These are phyloP conservation scores for Escallonia rubra DNA, from an alignment of 129 eudicot species.

Conservation along the genomic window DNA sequence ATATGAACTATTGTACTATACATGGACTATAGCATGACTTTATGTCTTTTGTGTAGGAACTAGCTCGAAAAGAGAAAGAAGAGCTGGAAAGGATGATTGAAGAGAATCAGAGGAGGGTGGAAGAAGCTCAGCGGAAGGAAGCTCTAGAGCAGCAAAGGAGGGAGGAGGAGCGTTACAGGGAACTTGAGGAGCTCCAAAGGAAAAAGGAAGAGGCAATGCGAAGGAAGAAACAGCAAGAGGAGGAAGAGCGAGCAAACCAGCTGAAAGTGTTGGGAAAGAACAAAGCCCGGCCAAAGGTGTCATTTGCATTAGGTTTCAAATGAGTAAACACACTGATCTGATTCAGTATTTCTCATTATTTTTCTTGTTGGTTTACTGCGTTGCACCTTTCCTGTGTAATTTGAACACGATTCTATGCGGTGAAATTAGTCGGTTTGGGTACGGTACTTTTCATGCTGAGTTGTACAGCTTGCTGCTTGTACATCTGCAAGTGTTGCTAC, in stretches of 20 bases:
- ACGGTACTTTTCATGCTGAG: background rate
- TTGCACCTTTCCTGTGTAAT: background rate
- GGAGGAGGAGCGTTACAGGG: constrained; percentile 85
- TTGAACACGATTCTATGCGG: background rate
- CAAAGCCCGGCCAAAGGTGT: constrained; percentile 73
- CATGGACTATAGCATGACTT: constrained; percentile 1
- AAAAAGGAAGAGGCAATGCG: constrained; percentile 80
- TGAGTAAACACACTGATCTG: constrained; percentile 13
- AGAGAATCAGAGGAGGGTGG: constrained; percentile 74
- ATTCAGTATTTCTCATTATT: background rate
- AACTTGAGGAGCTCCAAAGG: constrained; percentile 84
- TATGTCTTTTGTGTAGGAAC: constrained; percentile 37
- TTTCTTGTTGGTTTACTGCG: background rate
- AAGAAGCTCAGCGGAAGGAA: constrained; percentile 87
- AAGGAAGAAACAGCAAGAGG: constrained; percentile 83
- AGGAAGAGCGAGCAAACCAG: constrained; percentile 86
- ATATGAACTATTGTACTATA: background rate
- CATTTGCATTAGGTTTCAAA: constrained; percentile 69
- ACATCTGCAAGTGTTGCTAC: too few relatives aligned
- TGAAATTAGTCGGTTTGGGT: background rate
- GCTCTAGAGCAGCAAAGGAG: constrained; percentile 70
- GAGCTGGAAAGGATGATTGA: constrained; percentile 71
- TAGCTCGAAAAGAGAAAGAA: constrained; percentile 74
- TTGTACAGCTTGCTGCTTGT: background rate
- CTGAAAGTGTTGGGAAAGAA: constrained; percentile 75